Evolutionary conservation across 257 asterid genomes (phyloP), one percentile per base, ranked within the genome.

Genomic region (Coffea canephora): DNA sequence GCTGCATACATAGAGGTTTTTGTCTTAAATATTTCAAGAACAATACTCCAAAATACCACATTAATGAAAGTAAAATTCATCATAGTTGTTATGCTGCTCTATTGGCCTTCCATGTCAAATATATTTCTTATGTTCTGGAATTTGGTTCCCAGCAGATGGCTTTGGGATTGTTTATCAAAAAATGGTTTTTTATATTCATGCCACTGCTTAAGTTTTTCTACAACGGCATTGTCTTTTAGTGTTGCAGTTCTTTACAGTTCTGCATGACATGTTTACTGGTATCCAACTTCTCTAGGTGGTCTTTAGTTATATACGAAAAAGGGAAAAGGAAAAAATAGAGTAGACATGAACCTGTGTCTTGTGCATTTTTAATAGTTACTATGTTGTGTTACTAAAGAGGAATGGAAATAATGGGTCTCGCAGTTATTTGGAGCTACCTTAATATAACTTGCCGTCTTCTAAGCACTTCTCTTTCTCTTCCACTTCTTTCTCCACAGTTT

Each of bases 1-100:
- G 96, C 96, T 73, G 85, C 92, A 80, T 95, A 93, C 81, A 95
- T 95, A 81, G 98, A 94, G 97, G 99, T 95, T 83, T 57, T 61
- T 73, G 46, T 25, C 57, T 57, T 61, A 6, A 62, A 39, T 19
- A 49, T 19, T 78, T n/a, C 1, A 9, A 13, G 34, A 46, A 8
- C 21, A 12, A 49, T 31, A 50, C 27, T 73, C 6, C 65, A 6
- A 14, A 50, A n/a, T 25, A 11, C 31, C 23, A 52, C 66, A 27
- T 52, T 73, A 2, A 7, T n/a, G 2, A 31, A 31, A 6, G 14
- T 3, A 50, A 57, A 73, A 8, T 15, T 73, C 7, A n/a, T 69
- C 31, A 69, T 19, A 10, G 18, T 45, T 3, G 8, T 72, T 36
- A 43, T 39, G 15, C 8, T 75, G 31, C 25, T 61, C 27, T 41